Percentiles rank a stretch among this genome's conserved stretches.
These are phyloP conservation scores for Naegleria fowleri DNA, from an alignment of 208 protist species.

Conservation along the genomic window DNA sequence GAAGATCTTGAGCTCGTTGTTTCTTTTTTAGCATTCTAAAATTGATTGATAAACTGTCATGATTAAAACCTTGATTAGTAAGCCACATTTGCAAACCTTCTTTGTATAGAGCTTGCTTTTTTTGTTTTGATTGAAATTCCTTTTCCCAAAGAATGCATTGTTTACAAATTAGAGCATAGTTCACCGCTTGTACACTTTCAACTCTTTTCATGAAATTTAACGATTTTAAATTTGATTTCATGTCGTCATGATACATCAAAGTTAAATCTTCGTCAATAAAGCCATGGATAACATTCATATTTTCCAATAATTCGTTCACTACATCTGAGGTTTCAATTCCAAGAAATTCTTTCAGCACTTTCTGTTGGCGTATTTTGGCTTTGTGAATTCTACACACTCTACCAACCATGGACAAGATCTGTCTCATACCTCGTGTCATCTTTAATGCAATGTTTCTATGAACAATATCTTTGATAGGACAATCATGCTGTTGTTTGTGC, in stretches of 20 bases:
- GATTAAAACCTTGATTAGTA: not conserved
- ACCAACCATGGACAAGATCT: not conserved
- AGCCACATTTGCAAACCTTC: not conserved
- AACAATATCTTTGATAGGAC: not conserved
- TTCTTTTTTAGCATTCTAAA: not conserved
- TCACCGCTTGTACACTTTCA: not conserved
- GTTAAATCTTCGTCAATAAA: not conserved
- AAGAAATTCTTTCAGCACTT: not conserved
- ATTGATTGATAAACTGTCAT: not conserved
- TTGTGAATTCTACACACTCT: not conserved
- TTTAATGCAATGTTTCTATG: constrained; percentile 20
- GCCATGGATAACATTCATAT: not conserved
- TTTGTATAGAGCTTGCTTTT: not conserved
- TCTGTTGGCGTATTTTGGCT: not conserved
- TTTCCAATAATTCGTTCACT: not conserved
- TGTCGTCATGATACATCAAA: not conserved
- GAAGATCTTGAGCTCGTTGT: not conserved
- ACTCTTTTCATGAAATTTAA: not conserved
- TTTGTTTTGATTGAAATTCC: not conserved
- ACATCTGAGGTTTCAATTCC: not conserved
- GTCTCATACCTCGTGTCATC: not conserved
- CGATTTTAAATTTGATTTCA: not conserved
- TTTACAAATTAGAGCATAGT: not conserved
- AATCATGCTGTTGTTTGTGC: not conserved
- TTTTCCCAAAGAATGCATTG: not conserved